Evolutionary conservation across 225 moss, liverwort and hornwort species (phyloP).

Genomic region (Bryum argenteum): DNA sequence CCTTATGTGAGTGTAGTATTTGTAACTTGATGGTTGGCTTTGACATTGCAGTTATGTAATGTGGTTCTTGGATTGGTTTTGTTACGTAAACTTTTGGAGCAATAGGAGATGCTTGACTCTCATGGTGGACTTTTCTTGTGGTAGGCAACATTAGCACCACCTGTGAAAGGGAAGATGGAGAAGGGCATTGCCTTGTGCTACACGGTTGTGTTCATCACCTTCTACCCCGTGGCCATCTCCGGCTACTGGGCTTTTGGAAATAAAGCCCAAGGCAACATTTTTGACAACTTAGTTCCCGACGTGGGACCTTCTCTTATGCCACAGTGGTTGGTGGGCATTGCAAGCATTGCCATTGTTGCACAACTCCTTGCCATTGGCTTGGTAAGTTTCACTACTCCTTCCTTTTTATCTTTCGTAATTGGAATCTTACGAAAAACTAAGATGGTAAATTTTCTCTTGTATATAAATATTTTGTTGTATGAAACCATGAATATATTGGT

Average conservation of each 20-base stretch:
- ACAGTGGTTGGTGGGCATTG: conserved; percentile 52
- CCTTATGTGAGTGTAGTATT: no score
- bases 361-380: conserved; percentile 64
- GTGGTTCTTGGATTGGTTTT: no score
- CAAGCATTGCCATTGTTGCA: conserved; percentile 50
- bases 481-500: no score
- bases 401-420: no score
- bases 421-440: no score
- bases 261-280: conserved; percentile 47
- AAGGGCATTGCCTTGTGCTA: conserved; percentile 66
- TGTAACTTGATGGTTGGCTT: no score
- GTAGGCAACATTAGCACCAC: conserved; percentile 64
- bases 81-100: no score
- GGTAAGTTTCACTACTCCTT: conserved; percentile 26
- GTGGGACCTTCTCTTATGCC: conserved; percentile 46
- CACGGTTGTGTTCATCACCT: conserved; percentile 51
- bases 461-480: no score
- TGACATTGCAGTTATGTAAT: no score
- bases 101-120: not conserved
- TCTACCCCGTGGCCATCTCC: conserved; percentile 61
- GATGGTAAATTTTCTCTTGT: no score
- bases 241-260: conserved; percentile 73
- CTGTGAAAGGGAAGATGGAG: conserved; percentile 62
- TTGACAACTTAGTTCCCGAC: conserved; percentile 52
- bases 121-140: conserved; percentile 6